phyloP scores from a whole-genome alignment of 441 rosid species.

The Melianthus villosus region DNA sequence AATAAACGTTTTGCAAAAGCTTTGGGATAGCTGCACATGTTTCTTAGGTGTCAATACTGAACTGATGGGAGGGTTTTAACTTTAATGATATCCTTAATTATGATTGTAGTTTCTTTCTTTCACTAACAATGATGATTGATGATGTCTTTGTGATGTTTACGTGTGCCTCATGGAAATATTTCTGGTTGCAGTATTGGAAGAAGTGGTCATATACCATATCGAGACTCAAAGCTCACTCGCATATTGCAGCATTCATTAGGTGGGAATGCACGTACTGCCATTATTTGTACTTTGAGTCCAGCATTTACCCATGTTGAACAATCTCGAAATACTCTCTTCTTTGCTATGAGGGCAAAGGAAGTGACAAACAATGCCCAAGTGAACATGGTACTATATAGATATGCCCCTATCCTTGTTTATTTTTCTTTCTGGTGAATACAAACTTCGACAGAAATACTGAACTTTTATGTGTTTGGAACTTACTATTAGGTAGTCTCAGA shows the following conservation, averaged over 20 bases:
- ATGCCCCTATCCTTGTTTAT: neutral
- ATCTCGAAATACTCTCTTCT: constrained; percentile 84
- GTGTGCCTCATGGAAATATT: neutral
- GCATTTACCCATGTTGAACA: constrained; percentile 79
- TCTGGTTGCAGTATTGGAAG: constrained; percentile 51
- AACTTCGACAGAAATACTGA: constrained; percentile 5
- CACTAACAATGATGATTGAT: neutral
- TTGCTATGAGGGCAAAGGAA: constrained; percentile 96
- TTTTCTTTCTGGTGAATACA: too few species aligned
- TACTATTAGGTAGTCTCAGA: constrained; percentile 70
- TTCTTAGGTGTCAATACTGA: too few species aligned
- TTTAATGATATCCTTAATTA: neutral
- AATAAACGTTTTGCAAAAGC: too few species aligned
- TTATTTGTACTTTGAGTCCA: constrained; percentile 90
- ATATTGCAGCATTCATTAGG: constrained; percentile 94
- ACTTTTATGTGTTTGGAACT: neutral
- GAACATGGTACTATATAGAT: constrained; percentile 55
- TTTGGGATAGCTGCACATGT: too few species aligned
- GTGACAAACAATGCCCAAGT: constrained; percentile 96
- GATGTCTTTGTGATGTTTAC: neutral
- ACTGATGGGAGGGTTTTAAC: neutral
- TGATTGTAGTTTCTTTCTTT: neutral
- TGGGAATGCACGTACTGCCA: constrained; percentile 97
- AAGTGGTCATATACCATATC: constrained; percentile 83
- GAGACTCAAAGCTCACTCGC: constrained; percentile 96